Evolutionary conservation across 202 grass and related monocot genomes (phyloP), one percentile per base, ranked within the genome.

Genomic region (Setaria italica): DNA sequence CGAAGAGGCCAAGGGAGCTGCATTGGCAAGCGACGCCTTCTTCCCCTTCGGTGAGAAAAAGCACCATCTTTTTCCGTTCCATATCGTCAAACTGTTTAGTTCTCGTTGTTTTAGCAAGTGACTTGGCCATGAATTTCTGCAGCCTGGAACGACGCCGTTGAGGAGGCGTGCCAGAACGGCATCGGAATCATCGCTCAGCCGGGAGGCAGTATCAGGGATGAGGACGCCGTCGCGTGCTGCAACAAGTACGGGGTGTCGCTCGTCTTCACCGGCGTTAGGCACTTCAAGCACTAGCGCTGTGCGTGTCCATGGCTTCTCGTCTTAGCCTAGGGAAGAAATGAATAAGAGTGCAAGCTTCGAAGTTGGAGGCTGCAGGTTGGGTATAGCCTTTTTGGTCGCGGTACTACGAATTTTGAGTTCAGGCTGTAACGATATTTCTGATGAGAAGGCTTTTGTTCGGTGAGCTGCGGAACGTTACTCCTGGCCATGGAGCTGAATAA

Each of bases 1-100:
- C 65, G 93, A 96, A 79, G 96, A 88, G 20, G 93, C 91, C 42
- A 96, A 96, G 78, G 91, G 96, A 78, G 96, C 96, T 50, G 90
- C 96, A 54, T 72, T 99, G 58, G 93, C 96, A 3, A 99, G 96
- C 33, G 96, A 99, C 34, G 93, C 96, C 29, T 99, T 99, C 75
- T 99, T 99, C 88, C 93, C 96, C n/a, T 99, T 99, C 46, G 96
- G 93, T 99, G 84, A 92, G 83, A 14, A 63, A 63, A 11, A 63
- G 4, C 60, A 63, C 11, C 1, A 63, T 33, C 60, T 14, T 32
- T 13, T 32, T 32, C 60, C 11, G 33, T 6, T 6, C 10, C 11
- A 14, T 33, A 29, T 11, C 1, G 29, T 33, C 6, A 63, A 12
- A 33, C 4, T 14, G 11, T 63, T 33, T 63, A 63, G 60, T 33